Base-by-base conservation (phyloP, 129 eudicot genomes). In the Ambrosia artemisiifolia region DNA sequence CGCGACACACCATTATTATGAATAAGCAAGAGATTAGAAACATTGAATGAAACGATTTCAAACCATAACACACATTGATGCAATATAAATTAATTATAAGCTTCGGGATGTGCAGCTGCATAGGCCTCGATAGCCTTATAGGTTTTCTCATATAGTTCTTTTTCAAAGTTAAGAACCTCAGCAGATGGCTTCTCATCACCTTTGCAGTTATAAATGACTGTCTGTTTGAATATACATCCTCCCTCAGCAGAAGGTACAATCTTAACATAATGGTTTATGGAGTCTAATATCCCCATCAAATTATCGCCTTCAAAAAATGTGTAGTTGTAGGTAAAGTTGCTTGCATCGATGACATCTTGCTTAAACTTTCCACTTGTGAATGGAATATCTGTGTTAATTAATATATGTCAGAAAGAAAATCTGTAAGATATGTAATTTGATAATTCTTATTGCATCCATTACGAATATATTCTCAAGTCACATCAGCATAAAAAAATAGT, bases 271-370 rank as follows among this genome's bases (percentile, higher is more conserved):
- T 70, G 47, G 40, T 70, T 70, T 64, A 70, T 36, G 12, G 75
- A 70, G 51, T 70, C 75, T 70, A 70, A 24, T 12, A 70, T 70
- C 5, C 75, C 75, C 65, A 70, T 70, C 65, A 70, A 70, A 11
- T 54, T 70, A 51, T 70, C 75, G 0, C 75, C 75, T 54, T 70
- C 65, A 20, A 54, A 70, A 70, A 70, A 70, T 3, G 75, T 54
- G 38, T 35, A 18, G 65, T 56, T 70, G 44, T 53, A 18, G 20
- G 5, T 40, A 4, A 70, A 13, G 28, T 38, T 38, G 65, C 40
- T 70, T 1, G 65, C 53, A 20, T 70, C 75, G 40, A 70, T 20
- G 2, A 6, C 13, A 11, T 70, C 75, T 70, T 53, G 53, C 54
- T 70, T 70, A 19, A 4, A 70, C 40, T 54, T 70, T 8, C 64